Percentiles rank a stretch among this genome's conserved stretches.
Conservation (phyloP, 2,329 filamentous ascomycete genomes). For the Ramularia collo-cygni region DNA sequence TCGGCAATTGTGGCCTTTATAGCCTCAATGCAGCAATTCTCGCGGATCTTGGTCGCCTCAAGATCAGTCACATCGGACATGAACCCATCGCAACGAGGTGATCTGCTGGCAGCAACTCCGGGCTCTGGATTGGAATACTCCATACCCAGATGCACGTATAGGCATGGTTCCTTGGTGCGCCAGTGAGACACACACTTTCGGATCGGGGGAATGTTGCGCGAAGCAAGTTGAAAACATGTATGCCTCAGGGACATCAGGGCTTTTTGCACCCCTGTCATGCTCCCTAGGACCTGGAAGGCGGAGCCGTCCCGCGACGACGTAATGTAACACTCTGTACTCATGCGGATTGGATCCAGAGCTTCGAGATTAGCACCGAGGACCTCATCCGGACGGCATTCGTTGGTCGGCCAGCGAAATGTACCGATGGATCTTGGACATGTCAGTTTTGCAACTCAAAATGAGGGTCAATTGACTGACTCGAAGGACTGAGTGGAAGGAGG, state of each 20-base stretch:
- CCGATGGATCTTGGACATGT: conserved; percentile 20
- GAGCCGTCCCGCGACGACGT: conserved; percentile 20
- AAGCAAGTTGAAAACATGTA: conserved; percentile 33
- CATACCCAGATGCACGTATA: conserved; percentile 14
- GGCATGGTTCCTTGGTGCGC: conserved; percentile 3
- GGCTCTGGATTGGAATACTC: conserved; percentile 9
- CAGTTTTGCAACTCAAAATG: too few relatives aligned
- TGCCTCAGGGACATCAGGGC: conserved; percentile 32
- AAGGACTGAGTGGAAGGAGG: conserved; percentile 20
- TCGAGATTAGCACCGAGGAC: conserved; percentile 38
- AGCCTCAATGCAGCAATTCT: conserved; percentile 7
- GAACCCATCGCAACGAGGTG: conserved; percentile 11
- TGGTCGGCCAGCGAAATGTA: conserved; percentile 40
- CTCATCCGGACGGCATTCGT: conserved; percentile 36
- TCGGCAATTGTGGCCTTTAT: conserved; percentile 18
- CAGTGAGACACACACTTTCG: conserved; percentile 25
- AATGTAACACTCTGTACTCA: conserved; percentile 35
- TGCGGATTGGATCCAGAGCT: conserved; percentile 40
- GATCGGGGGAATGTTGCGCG: conserved; percentile 20
- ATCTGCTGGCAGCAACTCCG: conserved; percentile 4
- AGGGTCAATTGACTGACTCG: background rate
- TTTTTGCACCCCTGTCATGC: conserved; percentile 21
- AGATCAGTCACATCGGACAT: background rate
- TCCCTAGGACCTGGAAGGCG: conserved; percentile 29
- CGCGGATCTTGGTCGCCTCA: background rate